Percentiles rank a stretch among this genome's conserved stretches.
These are phyloP conservation scores for Phytophthora hibernalis DNA, from an alignment of 352 stramenopile species.

Conservation along the genomic window DNA sequence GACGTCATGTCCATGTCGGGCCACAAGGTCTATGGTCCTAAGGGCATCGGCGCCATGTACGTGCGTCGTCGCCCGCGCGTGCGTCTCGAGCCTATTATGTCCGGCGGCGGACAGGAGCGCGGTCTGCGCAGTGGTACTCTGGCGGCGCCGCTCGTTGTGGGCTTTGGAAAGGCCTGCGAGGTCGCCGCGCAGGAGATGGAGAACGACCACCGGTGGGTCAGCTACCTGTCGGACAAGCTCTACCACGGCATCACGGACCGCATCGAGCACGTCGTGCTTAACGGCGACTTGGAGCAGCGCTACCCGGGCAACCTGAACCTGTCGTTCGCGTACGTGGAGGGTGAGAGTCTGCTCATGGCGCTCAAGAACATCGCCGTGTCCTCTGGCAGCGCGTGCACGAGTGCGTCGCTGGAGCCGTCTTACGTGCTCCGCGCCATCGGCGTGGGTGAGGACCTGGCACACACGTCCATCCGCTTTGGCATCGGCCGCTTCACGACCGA, in stretches of 20 bases:
- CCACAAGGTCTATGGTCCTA: slow-evolving; percentile 99
- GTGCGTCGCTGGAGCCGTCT: slow-evolving; percentile 97
- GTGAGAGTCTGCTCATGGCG: slow-evolving; percentile 99
- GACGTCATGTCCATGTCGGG: slow-evolving; percentile 98
- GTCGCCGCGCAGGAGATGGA: slow-evolving; percentile 96
- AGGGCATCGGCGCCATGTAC: slow-evolving; percentile 98
- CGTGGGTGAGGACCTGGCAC: slow-evolving; percentile 98
- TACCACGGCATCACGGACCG: slow-evolving; percentile 84
- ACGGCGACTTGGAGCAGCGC: slow-evolving; percentile 94
- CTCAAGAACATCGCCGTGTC: slow-evolving; percentile 99
- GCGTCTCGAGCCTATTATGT: slow-evolving; percentile 98
- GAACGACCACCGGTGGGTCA: slow-evolving; percentile 95
- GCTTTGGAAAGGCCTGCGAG: slow-evolving; percentile 93
- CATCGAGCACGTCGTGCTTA: slow-evolving; percentile 95
- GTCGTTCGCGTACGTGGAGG: slow-evolving; percentile 99
- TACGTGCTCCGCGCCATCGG: slow-evolving; percentile 99
- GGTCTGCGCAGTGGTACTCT: slow-evolving; percentile 94
- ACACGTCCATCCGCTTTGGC: slow-evolving; percentile 98
- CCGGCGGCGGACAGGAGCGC: slow-evolving; percentile 97
- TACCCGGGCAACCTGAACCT: slow-evolving; percentile 99
- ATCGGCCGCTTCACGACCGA: slow-evolving; percentile 99
- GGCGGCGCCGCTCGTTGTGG: slow-evolving; percentile 78
- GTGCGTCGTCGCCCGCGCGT: slow-evolving; percentile 96
- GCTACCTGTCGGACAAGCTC: slow-evolving; percentile 95
- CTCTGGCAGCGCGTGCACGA: slow-evolving; percentile 97